These are phyloP conservation scores for Talaromyces funiculosus DNA, from an alignment of 2,329 filamentous ascomycete genomes.

Conservation along the genomic window DNA sequence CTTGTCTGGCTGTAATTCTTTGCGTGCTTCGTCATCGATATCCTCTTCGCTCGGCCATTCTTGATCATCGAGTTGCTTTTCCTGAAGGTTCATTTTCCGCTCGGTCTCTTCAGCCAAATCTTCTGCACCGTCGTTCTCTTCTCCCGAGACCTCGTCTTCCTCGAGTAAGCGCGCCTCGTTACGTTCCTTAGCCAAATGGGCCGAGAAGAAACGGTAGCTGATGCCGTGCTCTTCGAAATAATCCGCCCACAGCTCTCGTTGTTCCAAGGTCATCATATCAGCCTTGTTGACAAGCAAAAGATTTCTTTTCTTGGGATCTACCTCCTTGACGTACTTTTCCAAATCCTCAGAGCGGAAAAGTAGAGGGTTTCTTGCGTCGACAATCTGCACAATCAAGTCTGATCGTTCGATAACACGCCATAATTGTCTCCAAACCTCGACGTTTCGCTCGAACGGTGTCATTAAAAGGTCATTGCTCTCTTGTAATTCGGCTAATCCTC, in stretches of 20 bases:
- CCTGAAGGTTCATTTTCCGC: constrained; percentile 44
- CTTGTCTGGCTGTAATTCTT: constrained; percentile 24
- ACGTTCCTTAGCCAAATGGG: constrained; percentile 79
- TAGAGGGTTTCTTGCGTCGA: constrained; percentile 90
- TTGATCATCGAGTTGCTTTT: constrained; percentile 31
- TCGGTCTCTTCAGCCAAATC: constrained; percentile 38
- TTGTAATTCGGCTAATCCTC: constrained; percentile 84
- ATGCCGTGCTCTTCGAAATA: constrained; percentile 78
- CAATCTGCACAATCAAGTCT: constrained; percentile 94
- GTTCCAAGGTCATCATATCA: constrained; percentile 91
- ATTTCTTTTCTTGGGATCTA: constrained; percentile 83
- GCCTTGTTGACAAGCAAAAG: constrained; percentile 95
- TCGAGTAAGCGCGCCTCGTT: constrained; percentile 65
- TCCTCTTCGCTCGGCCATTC: constrained; percentile 27
- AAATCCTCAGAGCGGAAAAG: constrained; percentile 92
- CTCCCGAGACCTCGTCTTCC: constrained; percentile 32
- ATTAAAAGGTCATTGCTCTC: constrained; percentile 91
- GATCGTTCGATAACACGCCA: constrained; percentile 98
- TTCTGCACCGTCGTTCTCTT: constrained; percentile 43
- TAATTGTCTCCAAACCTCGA: constrained; percentile 96
- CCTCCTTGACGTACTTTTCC: constrained; percentile 88
- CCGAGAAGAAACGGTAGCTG: constrained; percentile 94
- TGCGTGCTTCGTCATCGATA: constrained; percentile 31
- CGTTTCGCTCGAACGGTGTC: constrained; percentile 95
- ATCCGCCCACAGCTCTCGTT: constrained; percentile 77